Conservation (phyloP, 2,329 filamentous ascomycete genomes). For the Rhexocercosporidium sp. region DNA sequence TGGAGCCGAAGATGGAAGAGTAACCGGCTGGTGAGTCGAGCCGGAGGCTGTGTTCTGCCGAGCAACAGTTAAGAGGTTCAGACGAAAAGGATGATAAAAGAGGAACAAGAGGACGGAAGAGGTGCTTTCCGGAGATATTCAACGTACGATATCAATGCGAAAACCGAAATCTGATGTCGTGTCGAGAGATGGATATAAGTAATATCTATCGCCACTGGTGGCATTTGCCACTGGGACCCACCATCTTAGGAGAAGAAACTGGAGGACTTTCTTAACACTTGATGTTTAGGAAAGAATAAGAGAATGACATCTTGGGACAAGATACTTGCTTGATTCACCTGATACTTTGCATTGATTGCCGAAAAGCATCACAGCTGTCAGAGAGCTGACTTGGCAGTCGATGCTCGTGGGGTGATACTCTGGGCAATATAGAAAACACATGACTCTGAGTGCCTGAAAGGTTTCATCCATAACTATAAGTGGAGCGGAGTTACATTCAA, state of each 20-base stretch:
- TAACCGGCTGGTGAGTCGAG: not conserved
- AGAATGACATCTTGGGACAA: not conserved
- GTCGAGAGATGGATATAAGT: slow-evolving; percentile 8
- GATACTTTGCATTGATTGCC: slow-evolving; percentile 2
- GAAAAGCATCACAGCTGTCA: slow-evolving; percentile 6
- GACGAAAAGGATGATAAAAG: not conserved
- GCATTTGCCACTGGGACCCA: not conserved
- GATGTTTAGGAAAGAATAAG: slow-evolving; percentile 10
- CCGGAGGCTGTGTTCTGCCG: not conserved
- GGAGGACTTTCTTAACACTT: not conserved
- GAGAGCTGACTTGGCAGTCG: not conserved
- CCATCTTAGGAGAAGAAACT: slow-evolving; percentile 5
- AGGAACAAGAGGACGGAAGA: slow-evolving; percentile 6
- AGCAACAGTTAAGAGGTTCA: not conserved
- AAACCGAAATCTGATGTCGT: not conserved
- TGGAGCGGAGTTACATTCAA: not conserved
- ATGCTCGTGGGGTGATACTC: not conserved
- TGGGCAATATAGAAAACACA: slow-evolving; percentile 3
- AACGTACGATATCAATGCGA: not conserved
- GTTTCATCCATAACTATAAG: not conserved
- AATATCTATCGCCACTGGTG: not conserved
- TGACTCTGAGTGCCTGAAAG: not conserved
- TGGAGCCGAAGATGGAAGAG: slow-evolving; percentile 4
- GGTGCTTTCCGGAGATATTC: slow-evolving; percentile 2
- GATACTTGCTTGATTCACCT: not conserved